phyloP scores from a whole-genome alignment of 2,329 filamentous ascomycete genomes.

The Ceratocystis harringtonii region DNA sequence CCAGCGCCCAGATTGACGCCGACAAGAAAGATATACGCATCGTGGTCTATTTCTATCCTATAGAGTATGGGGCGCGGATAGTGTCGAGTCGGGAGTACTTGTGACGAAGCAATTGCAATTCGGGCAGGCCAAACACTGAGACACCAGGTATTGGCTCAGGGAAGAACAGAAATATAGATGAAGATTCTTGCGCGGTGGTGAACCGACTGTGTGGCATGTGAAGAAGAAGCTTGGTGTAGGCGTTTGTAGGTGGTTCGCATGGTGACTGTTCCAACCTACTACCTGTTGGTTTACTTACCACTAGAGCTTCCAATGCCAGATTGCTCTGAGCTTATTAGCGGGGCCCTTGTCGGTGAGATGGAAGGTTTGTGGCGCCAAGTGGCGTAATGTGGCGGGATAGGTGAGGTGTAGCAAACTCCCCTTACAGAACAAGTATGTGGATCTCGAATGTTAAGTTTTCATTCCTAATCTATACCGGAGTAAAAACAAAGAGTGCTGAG shows the following conservation, averaged over 20 bases:
- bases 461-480: too few species aligned
- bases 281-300: background rate
- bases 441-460: too few species aligned
- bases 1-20: constrained; percentile 24
- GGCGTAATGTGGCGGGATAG: background rate
- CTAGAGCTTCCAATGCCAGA: background rate
- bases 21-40: constrained; percentile 1
- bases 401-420: background rate
- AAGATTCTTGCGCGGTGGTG: background rate
- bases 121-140: background rate
- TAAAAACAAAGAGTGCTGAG: too few species aligned
- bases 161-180: background rate
- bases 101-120: background rate
- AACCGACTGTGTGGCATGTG: background rate
- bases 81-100: background rate
- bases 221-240: background rate
- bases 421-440: too few species aligned
- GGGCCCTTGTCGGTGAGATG: background rate
- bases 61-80: background rate
- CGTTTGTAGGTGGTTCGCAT: background rate
- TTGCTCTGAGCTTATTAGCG: constrained; percentile 4
- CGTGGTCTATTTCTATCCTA: background rate
- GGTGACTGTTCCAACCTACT: background rate
- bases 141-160: background rate
- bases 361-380: background rate